Percentiles rank a stretch among this genome's conserved stretches.
Conservation (phyloP, 331 rosid species). For the Arachis monticola region DNA sequence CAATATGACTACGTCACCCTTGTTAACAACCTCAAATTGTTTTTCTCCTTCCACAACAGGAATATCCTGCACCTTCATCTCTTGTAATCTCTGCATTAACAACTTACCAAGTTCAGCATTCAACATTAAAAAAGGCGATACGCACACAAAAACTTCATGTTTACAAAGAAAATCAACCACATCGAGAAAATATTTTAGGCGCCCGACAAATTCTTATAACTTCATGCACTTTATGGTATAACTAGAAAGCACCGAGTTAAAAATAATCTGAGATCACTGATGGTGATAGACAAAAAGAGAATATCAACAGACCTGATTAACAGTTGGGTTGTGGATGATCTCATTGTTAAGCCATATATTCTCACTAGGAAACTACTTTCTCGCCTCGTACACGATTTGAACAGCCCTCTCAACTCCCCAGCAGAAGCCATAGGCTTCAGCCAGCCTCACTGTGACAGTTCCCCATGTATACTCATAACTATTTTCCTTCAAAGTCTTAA, state of each 20-base stretch:
- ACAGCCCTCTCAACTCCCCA: constrained; percentile 99
- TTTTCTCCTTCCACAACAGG: constrained; percentile 74
- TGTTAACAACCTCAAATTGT: constrained; percentile 77
- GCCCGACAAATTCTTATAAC: too few species aligned
- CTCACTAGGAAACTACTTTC: constrained; percentile 88
- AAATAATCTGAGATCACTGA: too few species aligned
- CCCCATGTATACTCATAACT: constrained; percentile 88
- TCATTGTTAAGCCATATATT: constrained; percentile 92
- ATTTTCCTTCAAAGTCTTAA: constrained; percentile 82
- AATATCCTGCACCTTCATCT: constrained; percentile 76
- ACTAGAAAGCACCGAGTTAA: too few species aligned
- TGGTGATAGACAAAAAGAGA: neutral
- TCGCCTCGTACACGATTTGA: constrained; percentile 95
- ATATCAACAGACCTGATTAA: constrained; percentile 67
- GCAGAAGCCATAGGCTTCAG: constrained; percentile 91
- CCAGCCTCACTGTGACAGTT: constrained; percentile 82
- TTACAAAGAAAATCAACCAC: constrained; percentile 9
- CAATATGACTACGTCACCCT: constrained; percentile 90
- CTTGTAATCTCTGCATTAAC: constrained; percentile 71
- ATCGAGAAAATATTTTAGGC: constrained; percentile 5
- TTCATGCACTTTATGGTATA: too few species aligned
- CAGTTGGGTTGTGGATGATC: constrained; percentile 95
- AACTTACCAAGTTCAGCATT: constrained; percentile 20
- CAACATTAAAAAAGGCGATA: constrained; percentile 6
- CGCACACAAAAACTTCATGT: neutral